These are phyloP conservation scores for Nymphaea thermarum DNA, from an alignment of 164 flowering plant species.

Conservation along the genomic window DNA sequence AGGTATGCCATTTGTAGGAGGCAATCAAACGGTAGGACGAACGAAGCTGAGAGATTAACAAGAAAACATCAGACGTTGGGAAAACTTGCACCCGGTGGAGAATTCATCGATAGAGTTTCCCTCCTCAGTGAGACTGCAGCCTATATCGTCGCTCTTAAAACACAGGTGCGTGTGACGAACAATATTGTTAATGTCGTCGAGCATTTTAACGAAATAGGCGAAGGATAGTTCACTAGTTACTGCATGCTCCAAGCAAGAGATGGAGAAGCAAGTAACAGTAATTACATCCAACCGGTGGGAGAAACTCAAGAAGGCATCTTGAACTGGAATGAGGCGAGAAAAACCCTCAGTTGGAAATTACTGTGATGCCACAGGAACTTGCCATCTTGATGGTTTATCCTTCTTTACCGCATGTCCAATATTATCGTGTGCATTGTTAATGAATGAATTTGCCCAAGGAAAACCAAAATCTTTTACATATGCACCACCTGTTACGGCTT, in stretches of 20 bases:
- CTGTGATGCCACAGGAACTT: too few relatives aligned
- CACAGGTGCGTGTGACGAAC: slow-evolving; percentile 75
- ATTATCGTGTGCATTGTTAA: too few relatives aligned
- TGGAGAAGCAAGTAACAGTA: neutral
- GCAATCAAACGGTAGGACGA: neutral
- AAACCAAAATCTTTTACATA: too few relatives aligned
- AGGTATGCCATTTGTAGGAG: neutral
- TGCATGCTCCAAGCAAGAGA: slow-evolving; percentile 1
- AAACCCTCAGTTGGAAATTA: too few relatives aligned
- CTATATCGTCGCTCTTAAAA: slow-evolving; percentile 48
- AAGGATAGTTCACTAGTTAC: slow-evolving; percentile 11
- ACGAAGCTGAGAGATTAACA: slow-evolving; percentile 32
- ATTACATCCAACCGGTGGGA: neutral
- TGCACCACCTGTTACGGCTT: too few relatives aligned
- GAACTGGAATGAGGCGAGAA: slow-evolving; percentile 7
- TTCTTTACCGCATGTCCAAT: too few relatives aligned
- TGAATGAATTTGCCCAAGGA: too few relatives aligned
- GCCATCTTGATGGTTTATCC: too few relatives aligned
- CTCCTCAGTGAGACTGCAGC: slow-evolving; percentile 65
- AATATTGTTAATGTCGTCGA: slow-evolving; percentile 28
- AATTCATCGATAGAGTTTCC: slow-evolving; percentile 35
- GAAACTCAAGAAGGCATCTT: slow-evolving; percentile 16
- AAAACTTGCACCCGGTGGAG: slow-evolving; percentile 62
- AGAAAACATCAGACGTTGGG: slow-evolving; percentile 44
- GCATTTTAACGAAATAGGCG: slow-evolving; percentile 2